A percentile compares a stretch with the other conserved stretches of the same genome.
phyloP scores from a whole-genome alignment of 805 yeast species.

The Yamadazyma ubonensis region DNA sequence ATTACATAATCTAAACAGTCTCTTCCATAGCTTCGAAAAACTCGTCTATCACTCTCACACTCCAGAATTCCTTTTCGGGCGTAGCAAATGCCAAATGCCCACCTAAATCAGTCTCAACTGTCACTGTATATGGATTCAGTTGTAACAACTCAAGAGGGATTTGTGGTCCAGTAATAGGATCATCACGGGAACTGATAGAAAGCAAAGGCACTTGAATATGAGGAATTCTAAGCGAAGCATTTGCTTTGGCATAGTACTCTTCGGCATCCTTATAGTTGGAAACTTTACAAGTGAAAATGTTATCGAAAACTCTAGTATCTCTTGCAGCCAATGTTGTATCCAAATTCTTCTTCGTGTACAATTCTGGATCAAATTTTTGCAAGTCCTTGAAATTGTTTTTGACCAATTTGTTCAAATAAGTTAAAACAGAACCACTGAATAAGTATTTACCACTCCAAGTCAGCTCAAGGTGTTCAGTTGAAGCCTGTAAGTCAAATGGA shows the following conservation, averaged over 20 bases:
- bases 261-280: slow-evolving; percentile 63
- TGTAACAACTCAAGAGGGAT: slow-evolving; percentile 53
- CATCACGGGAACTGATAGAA: slow-evolving; percentile 66
- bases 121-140: slow-evolving; percentile 57
- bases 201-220: slow-evolving; percentile 62
- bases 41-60: slow-evolving; percentile 37
- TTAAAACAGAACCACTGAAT: slow-evolving; percentile 32
- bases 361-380: slow-evolving; percentile 25
- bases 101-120: slow-evolving; percentile 64
- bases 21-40: slow-evolving; percentile 23
- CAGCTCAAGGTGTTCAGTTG: slow-evolving; percentile 43
- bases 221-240: slow-evolving; percentile 53
- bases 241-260: slow-evolving; percentile 65
- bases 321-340: slow-evolving; percentile 19
- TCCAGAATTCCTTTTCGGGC: slow-evolving; percentile 63
- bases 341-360: slow-evolving; percentile 25
- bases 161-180: slow-evolving; percentile 63
- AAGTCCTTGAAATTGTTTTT: slow-evolving; percentile 36
- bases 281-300: slow-evolving; percentile 58
- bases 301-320: slow-evolving; percentile 59
- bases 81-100: slow-evolving; percentile 85
- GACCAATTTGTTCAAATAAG: slow-evolving; percentile 31
- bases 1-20: neutral
- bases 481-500: slow-evolving; percentile 71
- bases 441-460: slow-evolving; percentile 36